phyloP scores from a whole-genome alignment of 78 protist genomes.

The Guillardia theta region DNA sequence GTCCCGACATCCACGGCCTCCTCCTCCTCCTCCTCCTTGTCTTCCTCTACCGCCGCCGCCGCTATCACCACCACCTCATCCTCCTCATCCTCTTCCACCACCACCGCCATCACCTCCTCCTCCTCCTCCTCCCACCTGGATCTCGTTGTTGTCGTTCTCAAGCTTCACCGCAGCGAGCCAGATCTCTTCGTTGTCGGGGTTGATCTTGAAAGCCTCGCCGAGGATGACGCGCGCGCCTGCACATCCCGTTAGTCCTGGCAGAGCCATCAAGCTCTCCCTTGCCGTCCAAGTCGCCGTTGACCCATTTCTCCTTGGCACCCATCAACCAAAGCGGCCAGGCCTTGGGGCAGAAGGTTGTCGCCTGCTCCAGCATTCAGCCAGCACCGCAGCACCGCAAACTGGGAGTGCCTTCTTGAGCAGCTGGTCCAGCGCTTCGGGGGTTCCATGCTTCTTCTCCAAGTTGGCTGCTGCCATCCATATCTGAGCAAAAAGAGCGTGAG shows the following conservation, averaged over 20 bases:
- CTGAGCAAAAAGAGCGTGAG: not conserved
- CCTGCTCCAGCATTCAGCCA: too few relatives aligned
- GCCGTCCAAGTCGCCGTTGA: constrained; percentile 26
- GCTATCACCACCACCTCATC: too few relatives aligned
- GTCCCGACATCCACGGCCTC: too few relatives aligned
- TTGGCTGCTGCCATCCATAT: constrained; percentile 81
- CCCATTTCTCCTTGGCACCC: constrained; percentile 90
- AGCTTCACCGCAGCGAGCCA: constrained; percentile 92
- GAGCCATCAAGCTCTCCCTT: too few relatives aligned
- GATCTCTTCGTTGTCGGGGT: constrained; percentile 74
- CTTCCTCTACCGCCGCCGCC: too few relatives aligned
- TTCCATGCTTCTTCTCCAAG: constrained; percentile 74
- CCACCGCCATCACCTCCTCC: too few relatives aligned
- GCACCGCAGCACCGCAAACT: too few relatives aligned
- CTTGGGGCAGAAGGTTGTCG: constrained; percentile 83
- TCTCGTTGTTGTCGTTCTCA: constrained; percentile 59
- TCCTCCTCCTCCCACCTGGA: not conserved
- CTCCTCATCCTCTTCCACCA: too few relatives aligned
- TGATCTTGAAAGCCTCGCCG: constrained; percentile 77
- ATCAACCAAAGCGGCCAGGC: constrained; percentile 92
- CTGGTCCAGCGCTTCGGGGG: constrained; percentile 66
- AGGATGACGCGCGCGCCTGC: constrained; percentile 74
- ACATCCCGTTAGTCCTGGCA: too few relatives aligned
- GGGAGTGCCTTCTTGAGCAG: constrained; percentile 66
- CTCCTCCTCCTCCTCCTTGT: too few relatives aligned